Base-by-base conservation (phyloP, 371 early-diverging fungal species). In the Basidiobolus meristosporus region DNA sequence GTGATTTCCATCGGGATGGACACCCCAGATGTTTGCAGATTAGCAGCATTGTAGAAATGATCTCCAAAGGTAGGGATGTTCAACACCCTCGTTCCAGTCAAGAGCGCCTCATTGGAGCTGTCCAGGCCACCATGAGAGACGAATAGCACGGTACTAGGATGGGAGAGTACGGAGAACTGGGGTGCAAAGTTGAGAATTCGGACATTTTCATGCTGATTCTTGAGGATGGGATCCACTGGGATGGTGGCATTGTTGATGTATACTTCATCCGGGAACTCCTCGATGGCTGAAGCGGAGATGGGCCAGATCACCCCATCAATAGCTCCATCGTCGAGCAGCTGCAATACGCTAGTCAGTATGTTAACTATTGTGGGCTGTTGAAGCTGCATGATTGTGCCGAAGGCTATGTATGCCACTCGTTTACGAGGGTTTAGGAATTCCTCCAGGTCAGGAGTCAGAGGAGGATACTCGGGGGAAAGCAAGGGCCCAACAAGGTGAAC, bases 21-120 rank as follows among this genome's bases (percentile, higher is more conserved):
- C n/a, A n/a, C n/a, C n/a, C n/a, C n/a, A n/a, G n/a, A n/a, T n/a
- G n/a, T n/a, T n/a, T n/a, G n/a, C n/a, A 34, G 5, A 6, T 4
- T 34, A 34, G 18, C 18, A 4, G 43, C 43, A 20, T 43, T 43
- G 7, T 31, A 10, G 3, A 50, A 47, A 33, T 63, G 61, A 33
- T 63, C 64, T 1, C 48, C 59, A 40, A 60, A 57, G 21, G 51
- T 58, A 0, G 61, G 64, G 19, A 39, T 48, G 6, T 56, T 39
- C n/a, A 57, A 36, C 18, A 60, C 16, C 1, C 50, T 54, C 18
- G 38, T 44, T 10, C 56, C 54, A 30, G 40, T 17, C 23, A 46
- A 55, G 0, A 56, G 34, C 0, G 52, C 47, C 44, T 63, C 63
- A 19, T 46, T 47, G 3, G 56, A 18, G 11, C 55, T 55, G 2